Base-by-base conservation (phyloP, 202 grass and related monocot species). In the Panicum virgatum region DNA sequence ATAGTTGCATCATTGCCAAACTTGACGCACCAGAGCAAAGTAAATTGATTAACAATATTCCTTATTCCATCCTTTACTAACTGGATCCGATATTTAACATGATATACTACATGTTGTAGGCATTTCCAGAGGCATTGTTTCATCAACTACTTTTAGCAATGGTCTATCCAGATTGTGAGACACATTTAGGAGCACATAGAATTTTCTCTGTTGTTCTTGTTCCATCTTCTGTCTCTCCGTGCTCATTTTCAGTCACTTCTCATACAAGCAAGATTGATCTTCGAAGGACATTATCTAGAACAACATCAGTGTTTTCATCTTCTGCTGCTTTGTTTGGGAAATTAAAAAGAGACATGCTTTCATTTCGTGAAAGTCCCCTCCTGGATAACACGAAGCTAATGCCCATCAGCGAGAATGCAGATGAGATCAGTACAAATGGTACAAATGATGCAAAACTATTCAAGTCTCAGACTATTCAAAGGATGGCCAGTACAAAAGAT, bases 261-360 rank as follows among this genome's bases (percentile, higher is more conserved):
- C 85, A 62, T 11, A 44, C 74, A 73, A 86, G 46, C 72, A 80
- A 80, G 64, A 58, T 66, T 82, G 85, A 91, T 86, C 73, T 98
- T 72, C 83, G 80, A 36, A 85, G 92, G 64, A 95, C 96, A 18
- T 88, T 98, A 66, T 93, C 92, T 37, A 87, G 92, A 70, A 90
- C 89, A 64, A 88, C 92, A 23, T 98, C 96, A 37, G 96, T 98
- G 23, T 98, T 98, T 86, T 95, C 96, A 73, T 98, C 96, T 80
- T 98, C 96, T 20, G 90, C 96, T 86, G 92, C 96, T 86, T 68
- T 98, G 73, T 98, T 98, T 86, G 90, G 92, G 72, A 98, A 98
- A 80, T 72, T 98, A 76, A 90, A 90, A 87, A 93, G 89, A 89
- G 90, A 93, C 0, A 62, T 90, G 84, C 75, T 90, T 73, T 93